These are phyloP conservation scores for Helicostylum pulchrum DNA, from an alignment of 192 early-diverging fungal genomes.

Conservation along the genomic window DNA sequence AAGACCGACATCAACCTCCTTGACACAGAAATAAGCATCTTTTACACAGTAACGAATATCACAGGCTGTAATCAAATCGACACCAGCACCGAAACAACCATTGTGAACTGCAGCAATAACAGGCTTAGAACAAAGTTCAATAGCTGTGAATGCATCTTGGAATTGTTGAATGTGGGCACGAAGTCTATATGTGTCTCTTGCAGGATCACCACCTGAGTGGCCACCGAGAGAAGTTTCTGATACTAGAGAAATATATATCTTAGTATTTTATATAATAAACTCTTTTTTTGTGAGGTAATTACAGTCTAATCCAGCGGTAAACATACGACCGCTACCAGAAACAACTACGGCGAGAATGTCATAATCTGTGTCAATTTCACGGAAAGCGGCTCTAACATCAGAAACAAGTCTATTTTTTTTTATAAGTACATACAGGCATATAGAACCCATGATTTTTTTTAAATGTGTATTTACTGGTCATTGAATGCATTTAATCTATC, in stretches of 20 bases:
- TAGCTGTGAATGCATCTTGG: conserved; percentile 70
- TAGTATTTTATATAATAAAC: too few relatives aligned
- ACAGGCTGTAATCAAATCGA: conserved; percentile 88
- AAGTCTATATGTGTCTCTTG: neutral
- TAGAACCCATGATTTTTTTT: neutral
- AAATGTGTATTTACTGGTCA: conserved; percentile 37
- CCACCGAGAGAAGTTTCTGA: neutral
- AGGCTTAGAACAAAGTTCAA: conserved; percentile 83
- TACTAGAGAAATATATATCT: neutral
- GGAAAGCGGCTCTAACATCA: conserved; percentile 66
- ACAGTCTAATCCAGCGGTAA: conserved; percentile 92
- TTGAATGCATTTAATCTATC: conserved; percentile 83
- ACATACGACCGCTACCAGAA: conserved; percentile 69
- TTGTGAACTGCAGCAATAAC: conserved; percentile 89
- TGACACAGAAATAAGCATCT: conserved; percentile 81
- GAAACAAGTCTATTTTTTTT: conserved; percentile 60
- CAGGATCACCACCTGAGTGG: neutral
- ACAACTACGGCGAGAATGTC: conserved; percentile 76
- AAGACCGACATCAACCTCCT: conserved; percentile 92
- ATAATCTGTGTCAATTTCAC: conserved; percentile 52
- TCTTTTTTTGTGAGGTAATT: too few relatives aligned
- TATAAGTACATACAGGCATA: conserved; percentile 17
- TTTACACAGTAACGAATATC: conserved; percentile 82
- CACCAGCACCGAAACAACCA: conserved; percentile 79
- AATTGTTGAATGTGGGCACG: conserved; percentile 28